Evolutionary conservation across 768 basidiomycete genomes (phyloP), one percentile per base, ranked within the genome.

Genomic region (Termitomyces sp.): DNA sequence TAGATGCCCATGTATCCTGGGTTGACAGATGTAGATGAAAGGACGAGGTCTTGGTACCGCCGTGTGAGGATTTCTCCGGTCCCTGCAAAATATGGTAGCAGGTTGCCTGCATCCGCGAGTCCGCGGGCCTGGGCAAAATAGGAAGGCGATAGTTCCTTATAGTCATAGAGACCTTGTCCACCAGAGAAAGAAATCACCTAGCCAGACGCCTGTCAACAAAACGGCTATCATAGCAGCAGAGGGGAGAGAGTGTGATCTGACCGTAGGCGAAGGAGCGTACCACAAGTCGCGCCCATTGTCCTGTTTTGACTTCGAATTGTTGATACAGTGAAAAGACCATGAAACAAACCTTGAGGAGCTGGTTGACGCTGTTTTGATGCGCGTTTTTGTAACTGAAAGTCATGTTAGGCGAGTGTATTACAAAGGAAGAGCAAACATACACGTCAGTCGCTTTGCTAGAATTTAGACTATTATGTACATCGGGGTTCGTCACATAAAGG

Each of bases 221-320:
- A 8, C 3, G 4, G 13, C 6, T 53, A 3, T 10, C 5, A 28
- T 50, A 0, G 33, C 32, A 50, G 35, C 36, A 14, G n/a, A 51
- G 46, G 38, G 6, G 30, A 14, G n/a, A 51, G 46, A 44, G 6
- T 23, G 23, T 43, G 14, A 41, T 56, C 70, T 47, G 55, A 78
- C 77, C 43, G 72, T 73, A n/a, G 75, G 76, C 5, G 74, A 74
- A 20, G 78, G 77, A 9, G 75, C 75, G 60, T 79, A 79, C 26
- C 50, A 69, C 4, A 70, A 56, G 56, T 76, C 75, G 16, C 74
- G 65, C 13, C 74, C 77, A 52, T 76, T 78, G 57, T 77, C 78
- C 73, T 73, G 50, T 36, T 26, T 23, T 5, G 38, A 5, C 18
- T 2, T 26, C 14, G 18, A 38, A 46, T 36, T 59, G 32, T 61